A percentile compares a stretch with the other conserved stretches of the same genome.
Conservation (phyloP, 2,329 filamentous ascomycete species). For the Paraconiothyrium brasiliense region DNA sequence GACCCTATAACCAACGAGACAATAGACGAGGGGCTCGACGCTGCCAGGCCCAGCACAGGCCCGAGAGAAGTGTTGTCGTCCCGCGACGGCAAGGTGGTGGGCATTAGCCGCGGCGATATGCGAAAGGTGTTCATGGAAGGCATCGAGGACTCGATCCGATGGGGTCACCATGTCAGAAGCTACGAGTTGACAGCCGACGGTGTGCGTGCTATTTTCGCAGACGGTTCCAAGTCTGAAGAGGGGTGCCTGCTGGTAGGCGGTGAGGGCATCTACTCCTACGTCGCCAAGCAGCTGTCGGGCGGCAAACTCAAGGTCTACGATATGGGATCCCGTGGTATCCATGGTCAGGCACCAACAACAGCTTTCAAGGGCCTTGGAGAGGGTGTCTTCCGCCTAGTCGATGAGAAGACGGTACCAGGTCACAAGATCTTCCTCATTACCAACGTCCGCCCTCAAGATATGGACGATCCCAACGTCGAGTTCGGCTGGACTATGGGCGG, state of each 20-base stretch:
- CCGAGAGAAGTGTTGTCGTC: constrained; percentile 53
- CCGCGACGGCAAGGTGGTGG: constrained; percentile 67
- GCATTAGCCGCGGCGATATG: constrained; percentile 72
- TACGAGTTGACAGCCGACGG: constrained; percentile 66
- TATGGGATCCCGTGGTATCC: constrained; percentile 70
- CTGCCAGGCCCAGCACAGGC: constrained; percentile 10
- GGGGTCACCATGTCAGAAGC: constrained; percentile 64
- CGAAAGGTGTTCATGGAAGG: constrained; percentile 66
- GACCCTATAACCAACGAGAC: constrained; percentile 64
- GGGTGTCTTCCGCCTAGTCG: constrained; percentile 67
- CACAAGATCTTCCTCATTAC: constrained; percentile 65
- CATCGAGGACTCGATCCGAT: constrained; percentile 64
- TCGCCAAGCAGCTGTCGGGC: constrained; percentile 67
- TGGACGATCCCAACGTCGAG: constrained; percentile 64
- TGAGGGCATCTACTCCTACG: constrained; percentile 69
- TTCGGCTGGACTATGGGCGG: constrained; percentile 73
- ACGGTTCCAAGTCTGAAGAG: constrained; percentile 67
- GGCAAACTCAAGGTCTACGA: constrained; percentile 70
- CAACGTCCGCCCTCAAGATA: constrained; percentile 68
- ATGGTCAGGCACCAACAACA: constrained; percentile 69
- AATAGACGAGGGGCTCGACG: constrained; percentile 34
- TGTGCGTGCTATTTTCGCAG: constrained; percentile 67
- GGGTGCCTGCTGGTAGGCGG: constrained; percentile 69
- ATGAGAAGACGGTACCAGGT: constrained; percentile 58
- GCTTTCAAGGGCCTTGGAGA: constrained; percentile 71